Conservation (phyloP, 116 monocot species). For the Phalaenopsis hybrid region DNA sequence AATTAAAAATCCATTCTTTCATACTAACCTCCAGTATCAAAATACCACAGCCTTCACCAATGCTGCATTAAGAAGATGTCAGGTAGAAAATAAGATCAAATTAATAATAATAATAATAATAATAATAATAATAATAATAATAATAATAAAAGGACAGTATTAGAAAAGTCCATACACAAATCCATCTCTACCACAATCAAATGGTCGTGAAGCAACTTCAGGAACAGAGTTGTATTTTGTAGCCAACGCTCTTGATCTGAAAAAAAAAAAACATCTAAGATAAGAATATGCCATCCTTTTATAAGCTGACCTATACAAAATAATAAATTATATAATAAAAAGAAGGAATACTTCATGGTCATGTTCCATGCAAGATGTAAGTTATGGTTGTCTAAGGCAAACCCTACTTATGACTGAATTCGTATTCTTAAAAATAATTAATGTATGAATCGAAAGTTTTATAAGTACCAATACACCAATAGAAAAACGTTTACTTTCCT, state of each 20-base stretch:
- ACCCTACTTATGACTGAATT: not conserved
- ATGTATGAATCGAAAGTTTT: not conserved
- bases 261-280: constrained; percentile 14
- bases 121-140: not conserved
- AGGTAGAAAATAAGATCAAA: constrained; percentile 8
- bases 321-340: not conserved
- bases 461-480: not conserved
- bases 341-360: not conserved
- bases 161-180: constrained; percentile 62
- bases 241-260: constrained; percentile 80
- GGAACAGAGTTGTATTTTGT: constrained; percentile 80
- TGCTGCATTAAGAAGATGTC: constrained; percentile 41
- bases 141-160: not conserved
- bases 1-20: not conserved
- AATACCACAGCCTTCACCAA: constrained; percentile 88
- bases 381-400: not conserved
- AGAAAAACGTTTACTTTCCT: not conserved
- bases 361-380: not conserved
- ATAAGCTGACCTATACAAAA: not conserved
- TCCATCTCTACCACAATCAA: constrained; percentile 95
- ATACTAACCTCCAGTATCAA: constrained; percentile 88
- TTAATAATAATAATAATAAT: not conserved
- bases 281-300: not conserved
- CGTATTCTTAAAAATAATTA: not conserved
- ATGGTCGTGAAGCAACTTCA: constrained; percentile 72